Evolutionary conservation across 2,329 filamentous ascomycete species (phyloP).

Genomic region (Nemania sp.): DNA sequence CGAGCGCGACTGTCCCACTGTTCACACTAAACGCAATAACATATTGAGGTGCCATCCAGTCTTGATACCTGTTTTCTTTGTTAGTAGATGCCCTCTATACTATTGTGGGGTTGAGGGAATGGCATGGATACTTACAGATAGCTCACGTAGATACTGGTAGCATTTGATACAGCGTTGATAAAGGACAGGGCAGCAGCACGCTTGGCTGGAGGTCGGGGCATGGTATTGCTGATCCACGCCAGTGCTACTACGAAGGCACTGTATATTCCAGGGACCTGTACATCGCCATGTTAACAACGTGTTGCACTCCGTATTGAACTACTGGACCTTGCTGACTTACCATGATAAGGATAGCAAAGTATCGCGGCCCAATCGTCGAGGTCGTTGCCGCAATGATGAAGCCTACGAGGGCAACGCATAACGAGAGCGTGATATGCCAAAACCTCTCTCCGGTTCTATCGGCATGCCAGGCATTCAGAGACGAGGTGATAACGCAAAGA

Average conservation of each 20-base stretch:
- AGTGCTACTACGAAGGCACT: slow-evolving; percentile 75
- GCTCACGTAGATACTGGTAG: slow-evolving; percentile 74
- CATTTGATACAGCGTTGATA: slow-evolving; percentile 80
- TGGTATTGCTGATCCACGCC: slow-evolving; percentile 80
- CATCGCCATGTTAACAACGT: slow-evolving; percentile 15
- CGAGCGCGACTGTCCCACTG: slow-evolving; percentile 72
- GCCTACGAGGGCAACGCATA: slow-evolving; percentile 70
- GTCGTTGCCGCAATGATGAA: slow-evolving; percentile 78
- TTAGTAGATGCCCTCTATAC: slow-evolving; percentile 17
- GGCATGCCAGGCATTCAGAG: slow-evolving; percentile 76
- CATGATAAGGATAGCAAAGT: slow-evolving; percentile 80
- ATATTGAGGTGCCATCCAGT: slow-evolving; percentile 57
- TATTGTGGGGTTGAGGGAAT: not conserved
- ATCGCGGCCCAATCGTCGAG: slow-evolving; percentile 69
- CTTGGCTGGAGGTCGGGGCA: slow-evolving; percentile 81
- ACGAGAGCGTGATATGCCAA: slow-evolving; percentile 73
- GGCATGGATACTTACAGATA: slow-evolving; percentile 37
- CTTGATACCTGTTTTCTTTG: slow-evolving; percentile 72
- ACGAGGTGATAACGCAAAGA: slow-evolving; percentile 70
- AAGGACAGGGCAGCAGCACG: slow-evolving; percentile 76
- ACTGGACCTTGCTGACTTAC: slow-evolving; percentile 49
- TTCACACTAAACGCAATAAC: slow-evolving; percentile 75
- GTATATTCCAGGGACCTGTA: slow-evolving; percentile 68
- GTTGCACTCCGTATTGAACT: not conserved
- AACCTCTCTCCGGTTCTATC: slow-evolving; percentile 78